These are phyloP conservation scores for Senna tora DNA, from an alignment of 306 rosid genomes.

Conservation along the genomic window DNA sequence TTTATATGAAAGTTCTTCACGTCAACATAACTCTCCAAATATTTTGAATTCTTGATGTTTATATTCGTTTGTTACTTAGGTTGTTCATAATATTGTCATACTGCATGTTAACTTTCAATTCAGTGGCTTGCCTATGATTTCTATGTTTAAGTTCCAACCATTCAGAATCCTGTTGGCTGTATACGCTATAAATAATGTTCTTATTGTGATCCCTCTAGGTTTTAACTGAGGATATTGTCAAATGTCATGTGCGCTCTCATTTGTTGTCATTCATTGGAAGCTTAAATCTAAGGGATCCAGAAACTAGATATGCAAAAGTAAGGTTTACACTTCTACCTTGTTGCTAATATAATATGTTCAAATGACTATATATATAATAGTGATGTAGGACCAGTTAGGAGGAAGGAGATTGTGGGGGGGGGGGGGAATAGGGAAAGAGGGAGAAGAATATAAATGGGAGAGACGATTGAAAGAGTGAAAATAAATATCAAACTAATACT, in stretches of 20 bases:
- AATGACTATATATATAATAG: background rate
- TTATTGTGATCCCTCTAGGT: constrained; percentile 54
- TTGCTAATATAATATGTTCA: background rate
- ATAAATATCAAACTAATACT: too few species aligned
- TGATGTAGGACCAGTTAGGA: too few species aligned
- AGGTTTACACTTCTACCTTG: constrained; percentile 38
- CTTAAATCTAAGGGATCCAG: constrained; percentile 38
- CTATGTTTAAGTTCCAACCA: constrained; percentile 24
- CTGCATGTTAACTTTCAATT: constrained; percentile 14
- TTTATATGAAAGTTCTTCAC: background rate
- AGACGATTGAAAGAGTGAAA: too few species aligned
- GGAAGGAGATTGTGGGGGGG: too few species aligned
- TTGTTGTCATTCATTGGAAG: constrained; percentile 56
- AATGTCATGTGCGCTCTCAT: constrained; percentile 74
- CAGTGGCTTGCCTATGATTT: constrained; percentile 21
- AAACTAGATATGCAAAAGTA: constrained; percentile 71
- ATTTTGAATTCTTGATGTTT: background rate
- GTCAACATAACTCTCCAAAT: background rate
- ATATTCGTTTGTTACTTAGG: constrained; percentile 23
- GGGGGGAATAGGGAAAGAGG: too few species aligned
- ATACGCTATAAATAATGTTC: constrained; percentile 1
- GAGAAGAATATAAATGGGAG: too few species aligned
- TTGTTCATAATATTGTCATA: constrained; percentile 2
- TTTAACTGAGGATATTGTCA: constrained; percentile 73
- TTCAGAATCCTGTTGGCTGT: constrained; percentile 7